Evolutionary conservation across 2,329 filamentous ascomycete genomes (phyloP).

Genomic region (Cladosporium velox): DNA sequence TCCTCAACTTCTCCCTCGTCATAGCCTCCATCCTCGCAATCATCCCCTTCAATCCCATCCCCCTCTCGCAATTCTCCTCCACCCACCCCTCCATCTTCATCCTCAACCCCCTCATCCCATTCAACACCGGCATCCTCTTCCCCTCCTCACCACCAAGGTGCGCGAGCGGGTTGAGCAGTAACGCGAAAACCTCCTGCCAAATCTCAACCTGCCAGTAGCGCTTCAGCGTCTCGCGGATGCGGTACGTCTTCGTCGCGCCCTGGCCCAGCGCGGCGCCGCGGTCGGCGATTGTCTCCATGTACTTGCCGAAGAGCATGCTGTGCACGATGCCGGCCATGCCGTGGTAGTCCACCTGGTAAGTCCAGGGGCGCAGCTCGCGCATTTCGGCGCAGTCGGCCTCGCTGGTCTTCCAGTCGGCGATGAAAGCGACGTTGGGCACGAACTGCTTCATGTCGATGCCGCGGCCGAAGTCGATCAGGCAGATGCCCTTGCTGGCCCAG

Average conservation of each 20-base stretch:
- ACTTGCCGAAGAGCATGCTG: constrained; percentile 87
- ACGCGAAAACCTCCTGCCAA: constrained; percentile 79
- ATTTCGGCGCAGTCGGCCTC: constrained; percentile 93
- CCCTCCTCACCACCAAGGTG: constrained; percentile 67
- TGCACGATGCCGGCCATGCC: constrained; percentile 88
- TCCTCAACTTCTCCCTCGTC: constrained; percentile 54
- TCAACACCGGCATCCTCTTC: constrained; percentile 70
- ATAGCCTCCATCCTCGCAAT: constrained; percentile 67
- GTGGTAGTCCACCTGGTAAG: constrained; percentile 95
- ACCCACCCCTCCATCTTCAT: constrained; percentile 85
- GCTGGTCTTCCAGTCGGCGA: constrained; percentile 91
- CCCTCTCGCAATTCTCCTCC: constrained; percentile 77
- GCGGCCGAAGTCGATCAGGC: constrained; percentile 91
- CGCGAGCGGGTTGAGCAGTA: constrained; percentile 78
- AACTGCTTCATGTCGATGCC: constrained; percentile 93
- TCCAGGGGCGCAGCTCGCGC: constrained; percentile 91
- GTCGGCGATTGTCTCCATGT: constrained; percentile 74
- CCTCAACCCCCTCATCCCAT: constrained; percentile 67
- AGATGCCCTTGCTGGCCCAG: constrained; percentile 78
- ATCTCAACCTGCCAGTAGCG: constrained; percentile 96
- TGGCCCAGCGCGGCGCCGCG: constrained; percentile 55
- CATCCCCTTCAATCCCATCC: constrained; percentile 59
- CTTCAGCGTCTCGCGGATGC: constrained; percentile 80
- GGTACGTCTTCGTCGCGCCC: constrained; percentile 67
- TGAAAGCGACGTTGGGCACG: constrained; percentile 73